These are phyloP conservation scores for Cystobasidium tubakii DNA, from an alignment of 768 basidiomycete species.

Conservation along the genomic window DNA sequence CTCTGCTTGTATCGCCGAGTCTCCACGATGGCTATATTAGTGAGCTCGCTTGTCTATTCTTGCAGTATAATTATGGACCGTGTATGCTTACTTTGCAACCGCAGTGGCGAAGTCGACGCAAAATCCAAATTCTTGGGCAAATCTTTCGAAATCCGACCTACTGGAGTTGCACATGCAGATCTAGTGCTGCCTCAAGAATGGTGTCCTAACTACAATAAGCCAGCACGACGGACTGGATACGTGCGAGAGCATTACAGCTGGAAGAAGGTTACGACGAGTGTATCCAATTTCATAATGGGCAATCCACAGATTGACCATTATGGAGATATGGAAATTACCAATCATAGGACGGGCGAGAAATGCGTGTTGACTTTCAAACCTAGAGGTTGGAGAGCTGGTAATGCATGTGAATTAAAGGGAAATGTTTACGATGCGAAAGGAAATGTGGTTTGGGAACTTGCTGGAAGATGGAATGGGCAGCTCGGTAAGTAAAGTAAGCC, in stretches of 20 bases:
- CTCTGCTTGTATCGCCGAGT: slow-evolving; percentile 90
- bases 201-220: slow-evolving; percentile 59
- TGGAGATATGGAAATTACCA: slow-evolving; percentile 79
- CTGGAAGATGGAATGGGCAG: slow-evolving; percentile 91
- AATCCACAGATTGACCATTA: slow-evolving; percentile 83
- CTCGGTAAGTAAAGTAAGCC: slow-evolving; percentile 50
- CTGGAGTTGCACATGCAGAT: slow-evolving; percentile 85
- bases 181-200: slow-evolving; percentile 66
- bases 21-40: slow-evolving; percentile 80
- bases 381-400: slow-evolving; percentile 83
- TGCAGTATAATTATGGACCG: slow-evolving; percentile 51
- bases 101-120: slow-evolving; percentile 70
- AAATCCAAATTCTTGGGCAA: slow-evolving; percentile 96
- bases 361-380: slow-evolving; percentile 93
- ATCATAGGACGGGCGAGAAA: slow-evolving; percentile 81
- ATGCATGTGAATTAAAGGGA: slow-evolving; percentile 88
- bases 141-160: slow-evolving; percentile 91
- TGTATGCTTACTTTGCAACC: neutral
- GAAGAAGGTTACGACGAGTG: slow-evolving; percentile 87
- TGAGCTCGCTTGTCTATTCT: slow-evolving; percentile 51
- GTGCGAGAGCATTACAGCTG: slow-evolving; percentile 87
- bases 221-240: slow-evolving; percentile 50
- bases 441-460: slow-evolving; percentile 72
- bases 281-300: slow-evolving; percentile 85
- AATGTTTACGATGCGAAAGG: slow-evolving; percentile 65